Base-by-base conservation (phyloP, 768 basidiomycete species). In the Leccinum truebloodii region DNA sequence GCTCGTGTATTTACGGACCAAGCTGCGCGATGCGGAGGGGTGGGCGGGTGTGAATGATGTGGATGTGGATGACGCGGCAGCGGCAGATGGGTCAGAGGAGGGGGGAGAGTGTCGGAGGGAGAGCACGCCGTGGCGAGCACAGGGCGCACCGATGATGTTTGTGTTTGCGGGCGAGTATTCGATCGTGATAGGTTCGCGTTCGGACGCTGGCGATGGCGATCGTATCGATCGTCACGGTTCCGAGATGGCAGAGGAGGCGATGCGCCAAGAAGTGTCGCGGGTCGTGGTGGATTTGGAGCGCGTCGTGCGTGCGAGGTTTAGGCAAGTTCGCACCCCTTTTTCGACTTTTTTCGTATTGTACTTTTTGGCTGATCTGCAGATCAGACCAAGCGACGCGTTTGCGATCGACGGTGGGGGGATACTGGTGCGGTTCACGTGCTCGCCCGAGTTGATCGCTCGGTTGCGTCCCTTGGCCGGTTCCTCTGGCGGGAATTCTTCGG, bases 111-210 rank as follows among this genome's bases (percentile, higher is more conserved):
- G 12, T 14, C 32, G 6, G 16, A 59, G 34, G 7, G 46, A 28
- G 32, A 16, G 49, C 24, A 34, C 16, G 3, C 12, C 41, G 13
- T 54, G 54, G 41, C 57, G 32, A 22, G 24, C 41, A 2, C 32
- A 50, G 2, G 12, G 18, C 2, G 6, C 49, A 7, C 62, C 61
- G 14, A 63, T 65, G 56, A 7, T 55, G 4, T 74, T 72, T 41
- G 32, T 53, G 3, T 72, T 74, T 30, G 54, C 58, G 16, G 71
- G 71, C 22, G 73, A 72, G 55, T 72, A 73, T 35, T 68, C 71
- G 51, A 39, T 63, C 41, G 61, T 72, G 18, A 61, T 56, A 0
- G 65, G 24, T 3, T 50, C 26, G 26, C 41, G 41, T n/a, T 41
- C 18, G 9, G 18, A n/a, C 18, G 0, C 18, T 41, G 18, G 18